Base-by-base conservation (phyloP, 2,329 filamentous ascomycete species). In the Trichoderma sp. region DNA sequence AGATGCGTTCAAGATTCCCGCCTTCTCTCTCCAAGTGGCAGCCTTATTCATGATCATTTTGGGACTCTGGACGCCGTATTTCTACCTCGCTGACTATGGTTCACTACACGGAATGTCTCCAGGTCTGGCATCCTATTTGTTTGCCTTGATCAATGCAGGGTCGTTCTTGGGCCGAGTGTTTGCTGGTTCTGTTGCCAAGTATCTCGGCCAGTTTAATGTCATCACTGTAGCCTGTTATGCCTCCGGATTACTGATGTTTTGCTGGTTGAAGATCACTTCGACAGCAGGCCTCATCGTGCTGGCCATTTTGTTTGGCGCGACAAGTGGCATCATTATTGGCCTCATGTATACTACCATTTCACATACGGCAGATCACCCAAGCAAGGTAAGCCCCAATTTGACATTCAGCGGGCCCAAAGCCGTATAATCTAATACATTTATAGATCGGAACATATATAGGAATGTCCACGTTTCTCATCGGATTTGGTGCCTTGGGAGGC, bases 11-110 rank as follows among this genome's bases (percentile, higher is more conserved):
- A 58, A 26, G 5, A 68, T 47, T n/a, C 65, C 65, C 7, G 34
- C 65, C 26, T 68, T 47, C 28, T 68, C 65, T 47, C 65, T 68
- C 36, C 65, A 68, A 43, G 65, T 68, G 43, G 65, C 65, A 26
- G 65, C 53, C n/a, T 5, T 68, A 4, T 68, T 68, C 53, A 68
- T 60, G 65, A 28, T 60, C n/a, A 68, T 60, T 9, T 5, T 60
- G 34, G 65, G 65, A 24, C 53, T 68, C 11, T 68, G 65, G 65
- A 68, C 65, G 4, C 65, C 65, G 8, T 60, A 68, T 6, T 60
- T 68, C 14, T 60, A 68, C 11, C 65, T 68, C 12, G 65, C 65
- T 12, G 65, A 68, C 28, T 68, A 68, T 18, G 65, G 53, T 32
- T 60, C 53, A 18, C 18, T 18, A 24, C 65, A 68, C 12, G 65